A percentile compares a stretch with the other conserved stretches of the same genome.
These are phyloP conservation scores for Phytophthora melonis DNA, from an alignment of 352 stramenopile genomes.

Conservation along the genomic window DNA sequence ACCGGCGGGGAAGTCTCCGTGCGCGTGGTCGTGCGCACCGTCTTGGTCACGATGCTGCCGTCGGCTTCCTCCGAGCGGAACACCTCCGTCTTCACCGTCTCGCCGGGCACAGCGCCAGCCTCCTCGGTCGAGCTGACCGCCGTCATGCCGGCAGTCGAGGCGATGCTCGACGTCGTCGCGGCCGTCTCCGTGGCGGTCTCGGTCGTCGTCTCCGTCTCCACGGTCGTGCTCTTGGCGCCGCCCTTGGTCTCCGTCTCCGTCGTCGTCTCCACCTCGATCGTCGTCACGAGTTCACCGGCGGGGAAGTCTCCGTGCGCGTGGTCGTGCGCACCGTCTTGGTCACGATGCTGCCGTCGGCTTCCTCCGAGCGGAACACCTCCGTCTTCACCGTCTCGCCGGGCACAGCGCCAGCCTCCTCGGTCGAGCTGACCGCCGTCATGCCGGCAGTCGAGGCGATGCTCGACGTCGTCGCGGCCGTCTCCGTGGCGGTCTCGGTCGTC, in stretches of 20 bases:
- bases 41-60: conserved; percentile 14
- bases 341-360: conserved; percentile 32
- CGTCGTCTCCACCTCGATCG: too few relatives aligned
- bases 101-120: conserved; percentile 4
- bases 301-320: conserved; percentile 25
- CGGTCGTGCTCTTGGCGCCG: conserved; percentile 14
- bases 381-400: conserved; percentile 27
- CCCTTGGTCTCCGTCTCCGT: too few relatives aligned
- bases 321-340: conserved; percentile 40
- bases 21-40: conserved; percentile 6
- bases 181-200: conserved; percentile 12
- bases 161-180: conserved; percentile 10
- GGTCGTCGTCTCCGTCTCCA: conserved; percentile 11
- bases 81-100: conserved; percentile 12
- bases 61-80: conserved; percentile 12
- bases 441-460: conserved; percentile 20
- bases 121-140: conserved; percentile 11
- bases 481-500: conserved; percentile 30
- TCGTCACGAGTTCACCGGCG: conserved; percentile 11
- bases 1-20: conserved; percentile 4
- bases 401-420: conserved; percentile 13
- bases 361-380: conserved; percentile 29
- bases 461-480: conserved; percentile 23
- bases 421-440: conserved; percentile 34
- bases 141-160: conserved; percentile 2